Base-by-base conservation (phyloP, 202 grass and related monocot species). In the Alloteropsis angusta region DNA sequence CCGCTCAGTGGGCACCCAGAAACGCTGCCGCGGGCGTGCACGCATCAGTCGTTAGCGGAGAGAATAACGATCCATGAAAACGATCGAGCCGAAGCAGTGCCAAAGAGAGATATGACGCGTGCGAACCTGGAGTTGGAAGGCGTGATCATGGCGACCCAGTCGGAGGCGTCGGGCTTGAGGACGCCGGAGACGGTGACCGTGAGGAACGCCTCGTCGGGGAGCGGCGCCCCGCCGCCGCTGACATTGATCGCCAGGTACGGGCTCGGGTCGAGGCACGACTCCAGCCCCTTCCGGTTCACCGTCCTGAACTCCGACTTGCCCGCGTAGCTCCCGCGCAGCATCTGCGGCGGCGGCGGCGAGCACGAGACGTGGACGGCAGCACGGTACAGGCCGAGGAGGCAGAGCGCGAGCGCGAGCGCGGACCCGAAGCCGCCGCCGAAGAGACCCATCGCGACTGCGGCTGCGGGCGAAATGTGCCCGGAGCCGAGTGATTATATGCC, bases 91-190 rank as follows among this genome's bases (percentile, higher is more conserved):
- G n/a, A 50, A 43, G 17, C 17, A 11, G 35, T 39, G 26, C 5
- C 18, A 5, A n/a, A n/a, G n/a, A 1, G 28, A 30, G 28, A 30
- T 46, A 11, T 9, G 0, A 11, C 1, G 18, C 5, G 35, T 3
- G 18, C 5, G 35, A 7, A 93, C 93, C 74, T 87, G 55, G 85
- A 85, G 77, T 93, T 87, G 21, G 90, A 93, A 65, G 93, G 93
- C 71, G 93, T 89, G 70, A 97, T 86, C 93, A 97, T 91, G 74
- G 90, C 90, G 50, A 97, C 71, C 93, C 90, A 97, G 59, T 97
- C 78, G 30, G 77, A 81, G 5, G 37, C 37, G 52, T 79, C 43
- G 44, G 90, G 93, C 34, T 22, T 36, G 42, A 54, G 45, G 38
- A 93, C 82, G 65, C 93, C 88, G 28, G 74, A 59, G 55, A 97